A percentile compares a stretch with the other conserved stretches of the same genome.
These are phyloP conservation scores for Lactifluus volemus DNA, from an alignment of 768 basidiomycete genomes.

Conservation along the genomic window DNA sequence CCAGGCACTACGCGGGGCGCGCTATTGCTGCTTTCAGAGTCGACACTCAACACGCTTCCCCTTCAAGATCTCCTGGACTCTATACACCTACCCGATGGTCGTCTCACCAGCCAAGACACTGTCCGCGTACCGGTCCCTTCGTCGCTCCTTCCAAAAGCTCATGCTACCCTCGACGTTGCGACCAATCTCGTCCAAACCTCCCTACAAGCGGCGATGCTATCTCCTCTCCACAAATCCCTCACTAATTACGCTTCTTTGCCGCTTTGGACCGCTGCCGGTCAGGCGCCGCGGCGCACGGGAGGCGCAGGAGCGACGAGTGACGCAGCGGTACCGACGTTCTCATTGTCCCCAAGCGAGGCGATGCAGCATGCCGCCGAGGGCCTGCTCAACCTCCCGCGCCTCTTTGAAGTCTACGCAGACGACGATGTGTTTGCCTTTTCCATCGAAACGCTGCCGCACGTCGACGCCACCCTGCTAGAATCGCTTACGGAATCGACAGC, in stretches of 20 bases:
- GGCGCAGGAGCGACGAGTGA: constrained; percentile 35
- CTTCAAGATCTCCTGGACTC: constrained; percentile 53
- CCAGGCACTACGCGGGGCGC: constrained; percentile 58
- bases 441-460: constrained; percentile 67
- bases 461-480: constrained; percentile 48
- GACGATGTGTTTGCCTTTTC: constrained; percentile 89
- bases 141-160: constrained; percentile 45
- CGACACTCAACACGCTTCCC: constrained; percentile 73
- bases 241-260: constrained; percentile 57
- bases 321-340: constrained; percentile 81
- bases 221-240: constrained; percentile 71
- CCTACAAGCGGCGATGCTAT: constrained; percentile 75
- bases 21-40: constrained; percentile 71
- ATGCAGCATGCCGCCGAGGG: constrained; percentile 89
- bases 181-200: constrained; percentile 67
- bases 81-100: constrained; percentile 35
- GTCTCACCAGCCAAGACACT: constrained; percentile 22
- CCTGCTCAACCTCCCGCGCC: constrained; percentile 82
- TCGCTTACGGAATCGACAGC: constrained; percentile 35
- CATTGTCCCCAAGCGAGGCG: constrained; percentile 80
- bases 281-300: constrained; percentile 37
- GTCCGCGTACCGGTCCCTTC: constrained; percentile 22
- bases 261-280: constrained; percentile 51
- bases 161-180: constrained; percentile 49
- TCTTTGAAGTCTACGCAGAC: constrained; percentile 91